Base-by-base conservation (phyloP, 2,329 filamentous ascomycete species). In the Fusarium oxysporum region DNA sequence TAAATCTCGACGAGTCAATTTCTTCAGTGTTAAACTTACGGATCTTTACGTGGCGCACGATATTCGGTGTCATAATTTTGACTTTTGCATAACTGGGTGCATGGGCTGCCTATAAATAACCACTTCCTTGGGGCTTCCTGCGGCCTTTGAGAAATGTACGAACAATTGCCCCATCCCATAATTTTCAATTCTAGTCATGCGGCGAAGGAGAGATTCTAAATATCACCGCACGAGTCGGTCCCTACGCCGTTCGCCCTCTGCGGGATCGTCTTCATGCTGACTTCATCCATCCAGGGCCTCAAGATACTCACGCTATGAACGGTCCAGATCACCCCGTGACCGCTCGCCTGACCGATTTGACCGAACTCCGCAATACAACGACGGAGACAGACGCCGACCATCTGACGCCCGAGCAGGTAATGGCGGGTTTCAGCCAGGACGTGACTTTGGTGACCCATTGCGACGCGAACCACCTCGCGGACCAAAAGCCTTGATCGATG, bases 381-480 rank as follows among this genome's bases (percentile, higher is more conserved):
- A 94, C 77, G 86, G 87, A 72, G 93, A 95, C 79, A 88, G 92
- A 69, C 89, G 93, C 62, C 89, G 92, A 56, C 91, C 91, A n/a
- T 89, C 86, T 59, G 90, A 91, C 76, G 85, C 83, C 53, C 85
- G 89, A 68, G 81, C 85, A 37, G 91, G 89, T 77, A 85, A 86
- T 62, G 86, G 88, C 33, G 83, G 85, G n/a, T 93, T 93, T 68
- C 88, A 87, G 73, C 82, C 87, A 4, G 88, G 87, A 74, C 86
- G 91, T 73, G 89, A 91, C 17, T 91, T 90, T 70, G 85, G 87
- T 61, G 88, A 90, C 75, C 79, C 86, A 74, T 72, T 87, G 79
- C 80, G 85, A 35, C 88, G 92, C 73, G 93, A 97, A 71, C 92
- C 93, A 4, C 95, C 95, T 6, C 89, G 94, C 62, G 95, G 93